Evolutionary conservation across 73 alveolate species (phyloP).

Genomic region (Breviolum minutum): DNA sequence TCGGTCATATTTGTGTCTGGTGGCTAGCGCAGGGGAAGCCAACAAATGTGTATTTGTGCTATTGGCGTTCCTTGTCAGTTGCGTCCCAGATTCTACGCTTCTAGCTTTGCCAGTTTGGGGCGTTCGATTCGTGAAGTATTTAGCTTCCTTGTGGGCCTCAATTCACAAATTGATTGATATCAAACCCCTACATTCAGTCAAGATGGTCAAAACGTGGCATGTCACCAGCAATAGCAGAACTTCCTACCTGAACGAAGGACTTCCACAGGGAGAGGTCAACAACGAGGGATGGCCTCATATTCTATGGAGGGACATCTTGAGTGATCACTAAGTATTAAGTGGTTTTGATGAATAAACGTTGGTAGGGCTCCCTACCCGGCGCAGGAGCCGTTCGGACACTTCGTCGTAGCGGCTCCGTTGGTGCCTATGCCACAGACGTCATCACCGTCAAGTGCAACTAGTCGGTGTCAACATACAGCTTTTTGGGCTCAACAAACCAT

Average conservation of each 20-base stretch:
- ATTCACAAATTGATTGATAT: no score
- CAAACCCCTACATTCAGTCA: background rate
- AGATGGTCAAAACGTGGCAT: background rate
- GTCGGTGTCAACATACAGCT: background rate
- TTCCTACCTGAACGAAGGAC: conserved; percentile 63
- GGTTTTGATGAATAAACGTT: background rate
- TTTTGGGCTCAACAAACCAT: background rate
- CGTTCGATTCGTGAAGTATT: background rate
- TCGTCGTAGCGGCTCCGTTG: conserved; percentile 27
- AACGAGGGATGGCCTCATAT: conserved; percentile 80
- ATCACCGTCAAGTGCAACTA: no score
- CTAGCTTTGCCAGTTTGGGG: no score
- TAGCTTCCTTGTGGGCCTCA: no score
- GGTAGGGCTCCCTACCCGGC: background rate
- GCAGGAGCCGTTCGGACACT: conserved; percentile 35
- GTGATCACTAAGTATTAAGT: no score
- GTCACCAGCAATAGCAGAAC: background rate
- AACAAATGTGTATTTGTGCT: no score
- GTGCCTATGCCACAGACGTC: background rate
- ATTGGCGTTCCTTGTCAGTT: no score
- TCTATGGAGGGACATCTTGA: background rate
- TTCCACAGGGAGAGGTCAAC: conserved; percentile 82
- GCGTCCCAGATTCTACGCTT: no score
- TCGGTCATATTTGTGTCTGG: no score
- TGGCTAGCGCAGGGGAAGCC: no score